Evolutionary conservation across 2,329 filamentous ascomycete species (phyloP), one percentile per base, ranked within the genome.

Genomic region (Aspergillus hiratsukae): DNA sequence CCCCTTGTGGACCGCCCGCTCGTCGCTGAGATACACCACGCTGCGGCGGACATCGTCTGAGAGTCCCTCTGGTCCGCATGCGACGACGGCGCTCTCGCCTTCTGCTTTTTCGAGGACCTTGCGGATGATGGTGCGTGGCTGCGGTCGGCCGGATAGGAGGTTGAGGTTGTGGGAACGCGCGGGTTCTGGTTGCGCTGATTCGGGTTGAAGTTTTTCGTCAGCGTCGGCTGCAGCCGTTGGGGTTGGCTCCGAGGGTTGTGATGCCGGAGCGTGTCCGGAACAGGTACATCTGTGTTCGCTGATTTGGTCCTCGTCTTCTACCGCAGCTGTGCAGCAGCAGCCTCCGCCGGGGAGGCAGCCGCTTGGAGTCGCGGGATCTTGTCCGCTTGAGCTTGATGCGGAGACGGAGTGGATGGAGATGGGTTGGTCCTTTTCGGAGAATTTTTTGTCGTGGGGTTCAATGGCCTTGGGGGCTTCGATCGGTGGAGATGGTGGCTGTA

Each of bases 1-100:
- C 2, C 85, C 85, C 68, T 87, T 87, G 62, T 87, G 84, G 46
- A 87, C 83, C 3, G 83, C 85, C 29, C 85, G 75, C 69, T 88
- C 85, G 67, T 88, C 84, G 61, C 83, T 85, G 45, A 87, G 62
- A 8, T 66, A 75, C 3, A 82, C 83, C 0, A 83, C 83, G 54
- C 75, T 78, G 14, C 75, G 78, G 55, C 84, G 77, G 4, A 84
- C 80, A 59, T 82, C 77, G n/a, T 79, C 76, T 3, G 81, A 78
- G 49, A 87, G 66, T 0, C 81, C 79, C 1, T 71, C 67, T 0
- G 83, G 83, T 14, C 85, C 85, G 64, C 86, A 88, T 0, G 83
- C 84, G 2, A 86, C 80, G 0, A 88, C 81, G 0, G 81, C 84
- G 31, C 79, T 85, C 69, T 88, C 85, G 2, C 86, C 85, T 11